These are phyloP conservation scores for Phytophthora cactorum DNA, from an alignment of 352 stramenopile species.

Conservation along the genomic window DNA sequence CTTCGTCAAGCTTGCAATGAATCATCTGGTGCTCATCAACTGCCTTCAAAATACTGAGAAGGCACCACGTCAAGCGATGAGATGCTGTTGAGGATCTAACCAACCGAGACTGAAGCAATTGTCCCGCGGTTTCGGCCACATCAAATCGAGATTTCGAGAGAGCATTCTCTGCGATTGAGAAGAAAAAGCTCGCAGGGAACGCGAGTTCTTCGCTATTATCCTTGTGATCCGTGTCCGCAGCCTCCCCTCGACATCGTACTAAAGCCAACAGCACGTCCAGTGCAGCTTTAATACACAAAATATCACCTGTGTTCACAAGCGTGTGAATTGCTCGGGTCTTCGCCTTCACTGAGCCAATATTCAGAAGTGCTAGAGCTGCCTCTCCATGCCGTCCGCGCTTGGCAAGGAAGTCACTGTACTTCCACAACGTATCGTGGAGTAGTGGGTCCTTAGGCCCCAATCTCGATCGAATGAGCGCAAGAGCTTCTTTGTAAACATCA, in stretches of 20 bases:
- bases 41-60: constrained; percentile 32
- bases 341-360: constrained; percentile 29
- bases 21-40: constrained; percentile 20
- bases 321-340: constrained; percentile 30
- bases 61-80: constrained; percentile 26
- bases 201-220: constrained; percentile 13
- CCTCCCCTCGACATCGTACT: not conserved
- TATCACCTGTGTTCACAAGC: constrained; percentile 46
- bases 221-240: not conserved
- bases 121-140: constrained; percentile 43
- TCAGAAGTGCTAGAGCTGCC: constrained; percentile 37
- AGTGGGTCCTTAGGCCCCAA: constrained; percentile 51
- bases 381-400: constrained; percentile 40
- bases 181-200: constrained; percentile 49
- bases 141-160: constrained; percentile 26
- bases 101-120: constrained; percentile 26
- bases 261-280: constrained; percentile 36
- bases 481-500: constrained; percentile 57
- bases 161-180: constrained; percentile 41
- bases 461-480: constrained; percentile 54
- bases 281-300: constrained; percentile 33
- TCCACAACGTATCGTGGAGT: constrained; percentile 42
- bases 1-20: not conserved
- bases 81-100: constrained; percentile 3
- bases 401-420: constrained; percentile 47